Evolutionary conservation across 1,284 basidiomycete genomes (phyloP).

Genomic region (Pseudozyma tsukubaensis): DNA sequence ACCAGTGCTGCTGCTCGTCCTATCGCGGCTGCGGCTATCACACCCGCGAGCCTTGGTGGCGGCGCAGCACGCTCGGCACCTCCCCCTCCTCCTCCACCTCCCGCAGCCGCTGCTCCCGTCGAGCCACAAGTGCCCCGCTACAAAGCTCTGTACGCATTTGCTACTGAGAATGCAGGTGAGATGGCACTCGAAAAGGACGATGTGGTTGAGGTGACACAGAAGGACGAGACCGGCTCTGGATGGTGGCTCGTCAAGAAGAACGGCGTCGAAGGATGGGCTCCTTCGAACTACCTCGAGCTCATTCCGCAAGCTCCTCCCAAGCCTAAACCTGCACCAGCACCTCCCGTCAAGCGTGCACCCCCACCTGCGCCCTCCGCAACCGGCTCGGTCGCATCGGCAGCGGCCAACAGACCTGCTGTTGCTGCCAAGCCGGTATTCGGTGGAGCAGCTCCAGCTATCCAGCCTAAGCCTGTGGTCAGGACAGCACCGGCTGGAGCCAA

Average conservation of each 20-base stretch:
- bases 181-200: conserved; percentile 91
- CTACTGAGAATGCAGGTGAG: conserved; percentile 86
- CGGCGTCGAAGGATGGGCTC: conserved; percentile 89
- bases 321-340: conserved; percentile 59
- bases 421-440: conserved; percentile 52
- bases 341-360: conserved; percentile 64
- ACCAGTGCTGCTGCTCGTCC: conserved; percentile 18
- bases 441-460: conserved; percentile 72
- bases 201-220: conserved; percentile 88
- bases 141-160: conserved; percentile 77
- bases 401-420: conserved; percentile 23
- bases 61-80: conserved; percentile 42
- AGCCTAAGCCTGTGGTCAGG: conserved; percentile 70
- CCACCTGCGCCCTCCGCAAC: conserved; percentile 69
- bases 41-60: conserved; percentile 38
- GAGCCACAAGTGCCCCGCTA: conserved; percentile 81
- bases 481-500: conserved; percentile 68
- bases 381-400: conserved; percentile 36
- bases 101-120: conserved; percentile 34
- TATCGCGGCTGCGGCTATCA: conserved; percentile 51
- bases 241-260: conserved; percentile 97
- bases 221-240: conserved; percentile 75
- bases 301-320: conserved; percentile 77
- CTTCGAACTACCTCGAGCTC: conserved; percentile 83
- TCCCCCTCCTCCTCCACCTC: conserved; percentile 72